phyloP scores from a whole-genome alignment of 768 basidiomycete genomes.

The Macrolepiota dolichaula region DNA sequence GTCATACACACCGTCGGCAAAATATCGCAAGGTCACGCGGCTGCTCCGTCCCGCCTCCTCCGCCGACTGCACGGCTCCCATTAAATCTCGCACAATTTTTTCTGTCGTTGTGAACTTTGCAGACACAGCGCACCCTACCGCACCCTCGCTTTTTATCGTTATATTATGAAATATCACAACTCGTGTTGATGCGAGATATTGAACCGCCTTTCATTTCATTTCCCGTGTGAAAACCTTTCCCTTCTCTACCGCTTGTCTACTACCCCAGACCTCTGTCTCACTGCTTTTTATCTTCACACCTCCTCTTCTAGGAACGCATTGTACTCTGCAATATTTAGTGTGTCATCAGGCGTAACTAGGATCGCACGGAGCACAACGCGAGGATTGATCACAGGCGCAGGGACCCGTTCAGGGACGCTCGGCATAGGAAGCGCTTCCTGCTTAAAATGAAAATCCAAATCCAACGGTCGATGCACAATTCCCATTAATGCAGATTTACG shows the following conservation, averaged over 20 bases:
- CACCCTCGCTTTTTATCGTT: background rate
- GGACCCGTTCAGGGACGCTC: slow-evolving; percentile 35
- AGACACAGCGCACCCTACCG: background rate
- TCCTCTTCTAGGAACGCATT: slow-evolving; percentile 25
- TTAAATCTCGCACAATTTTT: background rate
- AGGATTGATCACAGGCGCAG: slow-evolving; percentile 37
- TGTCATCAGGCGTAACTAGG: slow-evolving; percentile 41
- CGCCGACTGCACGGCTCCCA: slow-evolving; percentile 1
- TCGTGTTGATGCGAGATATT: slow-evolving; percentile 1
- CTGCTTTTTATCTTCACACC: background rate
- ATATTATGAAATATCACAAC: background rate
- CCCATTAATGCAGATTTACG: slow-evolving; percentile 1
- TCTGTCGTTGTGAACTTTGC: background rate
- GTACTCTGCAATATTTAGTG: slow-evolving; percentile 48
- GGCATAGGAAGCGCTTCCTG: slow-evolving; percentile 41
- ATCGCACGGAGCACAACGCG: slow-evolving; percentile 52
- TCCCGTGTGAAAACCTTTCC: slow-evolving; percentile 2
- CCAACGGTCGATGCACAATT: background rate
- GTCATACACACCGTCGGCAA: background rate
- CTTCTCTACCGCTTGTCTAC: background rate
- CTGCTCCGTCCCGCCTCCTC: slow-evolving; percentile 8
- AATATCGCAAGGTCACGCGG: slow-evolving; percentile 5
- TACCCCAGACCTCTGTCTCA: slow-evolving; percentile 1
- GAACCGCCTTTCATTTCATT: background rate
- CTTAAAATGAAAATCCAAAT: slow-evolving; percentile 8